Evolutionary conservation across 257 asterid species (phyloP), one percentile per base, ranked within the genome.

Genomic region (Petrea volubilis): DNA sequence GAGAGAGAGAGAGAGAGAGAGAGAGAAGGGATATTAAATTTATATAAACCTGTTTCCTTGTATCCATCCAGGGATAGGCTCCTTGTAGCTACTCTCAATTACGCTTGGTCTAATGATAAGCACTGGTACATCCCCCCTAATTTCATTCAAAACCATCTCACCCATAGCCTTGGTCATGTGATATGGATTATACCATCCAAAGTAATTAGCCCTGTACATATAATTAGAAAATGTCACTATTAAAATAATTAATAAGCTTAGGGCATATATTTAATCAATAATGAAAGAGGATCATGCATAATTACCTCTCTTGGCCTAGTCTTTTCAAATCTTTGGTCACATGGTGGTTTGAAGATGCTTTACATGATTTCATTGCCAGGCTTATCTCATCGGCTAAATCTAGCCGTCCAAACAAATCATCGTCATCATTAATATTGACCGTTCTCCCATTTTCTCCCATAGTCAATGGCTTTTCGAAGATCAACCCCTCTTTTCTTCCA

Each of bases 1-100:
- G 7, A 33, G 5, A 33, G 7, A 8, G 38, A 33, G 38, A 33
- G 7, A 1, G 7, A 0, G 2, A 33, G 38, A 4, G 5, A 8
- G 2, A 0, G 38, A 4, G 2, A 5, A 33, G 5, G 38, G 38
- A 1, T 33, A 5, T 3, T 15, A 23, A 3, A 24, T 1, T 7
- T 4, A 6, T 1, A 21, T 25, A 17, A 11, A 81, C 88, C 82
- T 76, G 44, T 72, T 78, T 76, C 86, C 88, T 73, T 81, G 82
- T 57, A 84, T 81, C 86, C 86, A 84, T 17, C 88, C 86, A 0
- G 84, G 80, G 29, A 74, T 13, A 1, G 86, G 86, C 5, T 80
- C 84, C 61, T 31, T 66, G 41, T 66, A 81, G 28, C 77, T 55
- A 41, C 88, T 81, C 63, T 75, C 83, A 2, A 84, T 61, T 3